Evolutionary conservation across 78 protist genomes (phyloP), one percentile per base, ranked within the genome.

Genomic region (Dictyostelium purpureum): DNA sequence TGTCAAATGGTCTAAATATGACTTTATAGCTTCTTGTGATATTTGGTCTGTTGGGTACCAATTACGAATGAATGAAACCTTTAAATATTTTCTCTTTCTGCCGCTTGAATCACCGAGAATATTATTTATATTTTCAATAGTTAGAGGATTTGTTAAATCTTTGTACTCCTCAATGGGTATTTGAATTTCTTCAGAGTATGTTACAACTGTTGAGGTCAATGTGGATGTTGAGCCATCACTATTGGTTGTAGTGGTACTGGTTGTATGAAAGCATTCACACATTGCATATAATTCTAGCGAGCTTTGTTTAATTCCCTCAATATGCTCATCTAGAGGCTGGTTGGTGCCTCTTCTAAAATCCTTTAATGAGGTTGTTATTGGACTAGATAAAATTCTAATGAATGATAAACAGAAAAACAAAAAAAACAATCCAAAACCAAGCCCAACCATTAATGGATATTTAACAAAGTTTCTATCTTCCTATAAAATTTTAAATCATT

Each of bases 211-310:
- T 67, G 43, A 2, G 19, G 75, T 67, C 0, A 28, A 5, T 7
- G 75, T 38, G 18, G 75, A 35, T 67, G 51, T n/a, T 38, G 75
- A 40, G n/a, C 75, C 75, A 67, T 67, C 75, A 10, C 52, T 37
- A 67, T 67, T 67, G 0, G 75, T 67, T 37, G 51, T 14, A 37
- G 75, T 38, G 14, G 47, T 37, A 21, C 35, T 12, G 11, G 26
- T 1, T 38, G 19, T 40, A 38, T 67, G 75, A 21, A 37, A 67
- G 7, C 75, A 67, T 67, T 38, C 51, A 67, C 75, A 67, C 18
- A 37, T 21, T 21, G 19, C 42, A 33, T 6, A 33, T 38, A 67
- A 38, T 67, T 67, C 75, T 37, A 67, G 31, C 6, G 43, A 16
- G 21, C 43, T 67, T n/a, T 24, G 19, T 19, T 37, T 40, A 6